A percentile compares a stretch with the other conserved stretches of the same genome.
Conservation (phyloP, 345 rosid species). For the Cardamine occulta region DNA sequence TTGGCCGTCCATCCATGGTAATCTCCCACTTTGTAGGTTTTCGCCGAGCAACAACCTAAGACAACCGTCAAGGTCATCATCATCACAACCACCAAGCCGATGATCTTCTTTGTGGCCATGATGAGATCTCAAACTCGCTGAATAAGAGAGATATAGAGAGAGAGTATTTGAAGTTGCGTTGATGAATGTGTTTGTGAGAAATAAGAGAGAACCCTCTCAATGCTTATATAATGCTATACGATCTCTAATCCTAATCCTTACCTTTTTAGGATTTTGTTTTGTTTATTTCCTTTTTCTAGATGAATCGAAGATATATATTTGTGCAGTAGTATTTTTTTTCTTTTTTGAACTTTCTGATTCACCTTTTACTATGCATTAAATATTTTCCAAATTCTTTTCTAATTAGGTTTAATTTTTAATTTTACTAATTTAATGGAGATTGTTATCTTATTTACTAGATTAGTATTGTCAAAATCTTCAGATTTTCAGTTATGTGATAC, state of each 20-base stretch:
- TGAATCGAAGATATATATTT: too few species aligned
- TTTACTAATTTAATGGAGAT: too few species aligned
- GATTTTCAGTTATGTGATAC: too few species aligned
- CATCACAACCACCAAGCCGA: neutral
- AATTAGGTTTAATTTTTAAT: too few species aligned
- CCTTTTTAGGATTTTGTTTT: neutral
- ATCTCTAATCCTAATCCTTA: neutral
- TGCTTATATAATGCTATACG: neutral
- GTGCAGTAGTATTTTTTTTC: too few species aligned
- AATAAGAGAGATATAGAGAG: neutral
- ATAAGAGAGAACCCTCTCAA: too few species aligned
- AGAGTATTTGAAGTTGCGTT: neutral
- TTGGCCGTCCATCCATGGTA: neutral
- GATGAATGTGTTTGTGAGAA: neutral
- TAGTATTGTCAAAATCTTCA: too few species aligned
- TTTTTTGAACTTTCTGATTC: too few species aligned
- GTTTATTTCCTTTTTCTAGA: neutral
- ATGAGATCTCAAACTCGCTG: neutral
- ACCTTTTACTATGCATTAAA: too few species aligned
- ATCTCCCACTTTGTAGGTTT: neutral
- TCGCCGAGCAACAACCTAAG: neutral
- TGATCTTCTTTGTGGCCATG: neutral
- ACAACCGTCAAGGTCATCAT: neutral
- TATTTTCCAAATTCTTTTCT: too few species aligned
- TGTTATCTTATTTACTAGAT: too few species aligned